Percentiles rank a stretch among this genome's conserved stretches.
Conservation (phyloP, 805 yeast genomes). For the Candida chauliodis region DNA sequence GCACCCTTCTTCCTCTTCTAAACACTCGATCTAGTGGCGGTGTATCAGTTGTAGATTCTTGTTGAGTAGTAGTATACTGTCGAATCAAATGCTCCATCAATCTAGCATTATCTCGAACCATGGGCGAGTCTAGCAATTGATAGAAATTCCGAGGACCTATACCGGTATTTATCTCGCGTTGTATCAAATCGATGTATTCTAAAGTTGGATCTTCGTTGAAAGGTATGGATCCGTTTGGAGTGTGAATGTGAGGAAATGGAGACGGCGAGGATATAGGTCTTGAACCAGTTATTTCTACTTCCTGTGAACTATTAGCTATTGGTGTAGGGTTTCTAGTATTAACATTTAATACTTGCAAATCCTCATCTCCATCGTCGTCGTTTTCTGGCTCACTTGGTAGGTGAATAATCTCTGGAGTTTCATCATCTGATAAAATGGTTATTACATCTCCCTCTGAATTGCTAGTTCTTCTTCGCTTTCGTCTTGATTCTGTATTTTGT, state of each 20-base stretch:
- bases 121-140: not conserved
- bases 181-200: not conserved
- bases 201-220: not conserved
- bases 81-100: not conserved
- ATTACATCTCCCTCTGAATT: conserved; percentile 3
- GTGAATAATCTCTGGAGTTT: conserved; percentile 8
- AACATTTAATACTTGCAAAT: conserved; percentile 1
- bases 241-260: conserved; percentile 5
- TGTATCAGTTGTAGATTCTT: not conserved
- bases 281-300: conserved; percentile 4
- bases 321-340: conserved; percentile 8
- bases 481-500: not conserved
- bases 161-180: not conserved
- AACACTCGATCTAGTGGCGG: not conserved
- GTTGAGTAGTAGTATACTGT: not conserved
- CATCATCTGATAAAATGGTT: conserved; percentile 10
- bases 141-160: not conserved
- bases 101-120: not conserved
- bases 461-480: not conserved
- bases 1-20: not conserved
- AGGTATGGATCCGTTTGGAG: conserved; percentile 1
- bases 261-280: conserved; percentile 3
- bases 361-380: conserved; percentile 2
- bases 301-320: not conserved
- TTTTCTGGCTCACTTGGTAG: conserved; percentile 1